phyloP scores from a whole-genome alignment of 768 basidiomycete genomes.

The Russula abietina region DNA sequence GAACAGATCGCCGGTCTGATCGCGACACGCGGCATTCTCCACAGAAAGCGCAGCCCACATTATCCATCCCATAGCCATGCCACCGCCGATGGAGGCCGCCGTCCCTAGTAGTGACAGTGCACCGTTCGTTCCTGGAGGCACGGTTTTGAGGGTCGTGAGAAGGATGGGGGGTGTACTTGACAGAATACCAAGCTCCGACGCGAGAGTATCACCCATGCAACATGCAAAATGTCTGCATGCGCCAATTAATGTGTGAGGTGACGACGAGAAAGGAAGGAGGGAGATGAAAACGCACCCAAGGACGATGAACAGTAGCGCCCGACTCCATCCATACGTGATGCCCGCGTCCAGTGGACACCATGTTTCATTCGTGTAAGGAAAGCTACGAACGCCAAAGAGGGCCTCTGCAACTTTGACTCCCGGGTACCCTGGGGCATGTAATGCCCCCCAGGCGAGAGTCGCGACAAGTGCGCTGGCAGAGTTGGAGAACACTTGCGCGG shows the following conservation, averaged over 20 bases:
- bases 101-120: slow-evolving; percentile 75
- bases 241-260: neutral
- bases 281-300: slow-evolving; percentile 48
- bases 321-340: slow-evolving; percentile 48
- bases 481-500: slow-evolving; percentile 81
- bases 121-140: slow-evolving; percentile 90
- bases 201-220: slow-evolving; percentile 87
- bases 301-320: slow-evolving; percentile 53
- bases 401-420: slow-evolving; percentile 23
- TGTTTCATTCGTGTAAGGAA: slow-evolving; percentile 35
- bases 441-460: slow-evolving; percentile 55
- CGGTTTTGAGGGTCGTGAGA: slow-evolving; percentile 66
- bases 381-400: slow-evolving; percentile 21
- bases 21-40: slow-evolving; percentile 56
- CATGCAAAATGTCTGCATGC: slow-evolving; percentile 74
- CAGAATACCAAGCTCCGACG: slow-evolving; percentile 89
- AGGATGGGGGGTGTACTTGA: slow-evolving; percentile 62
- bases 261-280: neutral
- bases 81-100: slow-evolving; percentile 65
- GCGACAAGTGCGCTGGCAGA: slow-evolving; percentile 60
- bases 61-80: slow-evolving; percentile 59
- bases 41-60: slow-evolving; percentile 50
- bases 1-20: slow-evolving; percentile 34
- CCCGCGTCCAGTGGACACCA: slow-evolving; percentile 61
- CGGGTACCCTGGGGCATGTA: slow-evolving; percentile 43